phyloP scores from a whole-genome alignment of 1,284 basidiomycete species.

The Ustilago cynodontis region DNA sequence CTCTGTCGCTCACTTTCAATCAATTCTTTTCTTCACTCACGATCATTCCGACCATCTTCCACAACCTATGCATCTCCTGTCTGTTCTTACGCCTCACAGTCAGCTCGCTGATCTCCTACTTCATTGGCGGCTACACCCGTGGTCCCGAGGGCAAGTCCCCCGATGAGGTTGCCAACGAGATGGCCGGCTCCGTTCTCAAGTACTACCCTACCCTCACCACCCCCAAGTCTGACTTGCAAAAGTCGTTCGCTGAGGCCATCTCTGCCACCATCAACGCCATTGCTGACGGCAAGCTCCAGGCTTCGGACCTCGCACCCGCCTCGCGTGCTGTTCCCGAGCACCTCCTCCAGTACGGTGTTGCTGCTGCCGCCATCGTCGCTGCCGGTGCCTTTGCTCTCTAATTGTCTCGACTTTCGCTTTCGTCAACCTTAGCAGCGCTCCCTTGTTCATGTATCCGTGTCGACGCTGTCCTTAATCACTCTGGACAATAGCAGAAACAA shows the following conservation, averaged over 20 bases:
- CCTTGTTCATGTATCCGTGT: neutral
- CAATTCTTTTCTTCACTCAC: neutral
- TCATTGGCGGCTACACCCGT: constrained; percentile 57
- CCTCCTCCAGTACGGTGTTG: constrained; percentile 46
- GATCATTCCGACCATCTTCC: neutral
- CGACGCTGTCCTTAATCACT: neutral
- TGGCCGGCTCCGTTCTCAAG: constrained; percentile 59
- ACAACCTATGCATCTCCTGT: neutral
- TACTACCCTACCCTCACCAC: constrained; percentile 66
- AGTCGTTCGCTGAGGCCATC: constrained; percentile 49
- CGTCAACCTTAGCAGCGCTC: constrained; percentile 19
- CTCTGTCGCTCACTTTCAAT: neutral
- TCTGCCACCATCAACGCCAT: constrained; percentile 48
- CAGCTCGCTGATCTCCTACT: constrained; percentile 57
- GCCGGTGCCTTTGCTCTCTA: constrained; percentile 66
- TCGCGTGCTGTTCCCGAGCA: constrained; percentile 32
- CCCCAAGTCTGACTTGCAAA: constrained; percentile 31
- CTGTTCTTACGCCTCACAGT: constrained; percentile 29
- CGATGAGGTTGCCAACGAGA: constrained; percentile 58
- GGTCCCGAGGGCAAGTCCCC: constrained; percentile 48
- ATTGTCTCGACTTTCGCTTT: constrained; percentile 8
- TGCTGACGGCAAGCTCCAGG: constrained; percentile 35
- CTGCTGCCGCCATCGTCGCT: constrained; percentile 57
- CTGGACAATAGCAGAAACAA: neutral
- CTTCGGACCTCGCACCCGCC: constrained; percentile 42